Base-by-base conservation (phyloP, 176 grass and related monocot species). In the Puya raimondii region DNA sequence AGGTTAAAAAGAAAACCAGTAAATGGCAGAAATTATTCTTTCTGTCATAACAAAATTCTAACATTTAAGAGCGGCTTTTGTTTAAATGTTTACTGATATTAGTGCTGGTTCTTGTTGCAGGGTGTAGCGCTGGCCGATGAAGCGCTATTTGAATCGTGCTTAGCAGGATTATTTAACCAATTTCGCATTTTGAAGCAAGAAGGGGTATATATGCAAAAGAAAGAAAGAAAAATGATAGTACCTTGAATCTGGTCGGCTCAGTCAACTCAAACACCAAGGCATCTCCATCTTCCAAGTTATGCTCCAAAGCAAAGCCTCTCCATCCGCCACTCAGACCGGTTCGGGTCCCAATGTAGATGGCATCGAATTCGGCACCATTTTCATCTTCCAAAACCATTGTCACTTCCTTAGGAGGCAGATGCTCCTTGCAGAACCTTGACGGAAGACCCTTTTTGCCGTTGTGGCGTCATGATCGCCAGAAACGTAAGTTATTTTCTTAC, bases 371-470 rank as follows among this genome's bases (percentile, higher is more conserved):
- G 23, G 13, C 67, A 75, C 85, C 90, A 11, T 93, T 74, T 83
- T 99, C 90, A 75, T 99, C 90, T 75, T 93, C 95, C 51, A 93
- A 63, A 11, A 93, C 90, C 95, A 99, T 99, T 73, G 15, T 91
- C 61, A 76, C 56, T 70, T 99, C 90, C 51, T n/a, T 74, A 23
- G 65, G 13, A 80, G 89, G 84, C 48, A 99, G 83, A 68, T 94
- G 64, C 8, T 73, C 12, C 84, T 99, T 99, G 87, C 95, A 99
- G 72, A 94, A 99, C 16, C 66, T 73, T 68, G 78, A 73, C 70
- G 90, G 94, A 71, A 99, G 89, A 49, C 87, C 90, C 90, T 91
- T 67, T 15, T 49, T 64, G 52, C 74, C 22, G 52, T 61, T 10
- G 23, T 65, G 65, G 75, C 15, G 47, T 16, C 2, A 65, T 15